Percentiles rank a stretch among this genome's conserved stretches.
Evolutionary conservation across 2,329 filamentous ascomycete species (phyloP).

Genomic region (Ophiostoma pallidulum): DNA sequence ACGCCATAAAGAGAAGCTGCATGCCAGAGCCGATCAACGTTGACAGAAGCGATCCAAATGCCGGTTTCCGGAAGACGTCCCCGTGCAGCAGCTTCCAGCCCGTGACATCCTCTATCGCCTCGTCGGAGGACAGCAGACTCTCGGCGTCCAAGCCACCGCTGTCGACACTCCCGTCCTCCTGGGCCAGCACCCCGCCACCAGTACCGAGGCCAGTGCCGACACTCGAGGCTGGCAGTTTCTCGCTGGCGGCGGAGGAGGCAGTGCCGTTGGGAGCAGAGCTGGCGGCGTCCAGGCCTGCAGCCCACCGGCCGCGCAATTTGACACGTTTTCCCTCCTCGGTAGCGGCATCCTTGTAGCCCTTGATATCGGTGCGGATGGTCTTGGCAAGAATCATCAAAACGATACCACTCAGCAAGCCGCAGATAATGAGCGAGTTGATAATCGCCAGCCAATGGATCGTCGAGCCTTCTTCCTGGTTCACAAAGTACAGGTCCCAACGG

Average conservation of each 20-base stretch:
- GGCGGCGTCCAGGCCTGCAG: conserved; percentile 20
- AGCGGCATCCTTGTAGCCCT: conserved; percentile 56
- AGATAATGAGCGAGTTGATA: conserved; percentile 77
- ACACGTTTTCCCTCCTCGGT: conserved; percentile 57
- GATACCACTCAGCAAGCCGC: conserved; percentile 65
- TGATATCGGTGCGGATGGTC: conserved; percentile 71
- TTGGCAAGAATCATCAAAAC: conserved; percentile 73
- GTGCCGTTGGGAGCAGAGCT: conserved; percentile 25
- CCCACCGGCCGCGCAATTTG: conserved; percentile 36
- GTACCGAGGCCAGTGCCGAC: conserved; percentile 10
- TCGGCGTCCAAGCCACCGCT: conserved; percentile 37
- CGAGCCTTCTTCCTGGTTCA: conserved; percentile 72
- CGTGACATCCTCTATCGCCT: conserved; percentile 66
- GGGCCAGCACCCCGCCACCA: conserved; percentile 46
- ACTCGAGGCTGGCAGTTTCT: conserved; percentile 35
- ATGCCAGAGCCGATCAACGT: conserved; percentile 77
- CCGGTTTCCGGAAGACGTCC: conserved; percentile 75
- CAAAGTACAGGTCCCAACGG: conserved; percentile 84
- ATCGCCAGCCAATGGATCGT: conserved; percentile 85
- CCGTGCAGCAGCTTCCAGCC: conserved; percentile 84
- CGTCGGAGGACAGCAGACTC: conserved; percentile 54
- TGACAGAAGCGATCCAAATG: conserved; percentile 62
- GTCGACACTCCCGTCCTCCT: conserved; percentile 20
- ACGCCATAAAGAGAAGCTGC: conserved; percentile 75
- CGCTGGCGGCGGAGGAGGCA: conserved; percentile 35